Percentiles rank a stretch among this genome's conserved stretches.
Evolutionary conservation across 2,329 filamentous ascomycete genomes (phyloP).

Genomic region (Fusarium aywerte): DNA sequence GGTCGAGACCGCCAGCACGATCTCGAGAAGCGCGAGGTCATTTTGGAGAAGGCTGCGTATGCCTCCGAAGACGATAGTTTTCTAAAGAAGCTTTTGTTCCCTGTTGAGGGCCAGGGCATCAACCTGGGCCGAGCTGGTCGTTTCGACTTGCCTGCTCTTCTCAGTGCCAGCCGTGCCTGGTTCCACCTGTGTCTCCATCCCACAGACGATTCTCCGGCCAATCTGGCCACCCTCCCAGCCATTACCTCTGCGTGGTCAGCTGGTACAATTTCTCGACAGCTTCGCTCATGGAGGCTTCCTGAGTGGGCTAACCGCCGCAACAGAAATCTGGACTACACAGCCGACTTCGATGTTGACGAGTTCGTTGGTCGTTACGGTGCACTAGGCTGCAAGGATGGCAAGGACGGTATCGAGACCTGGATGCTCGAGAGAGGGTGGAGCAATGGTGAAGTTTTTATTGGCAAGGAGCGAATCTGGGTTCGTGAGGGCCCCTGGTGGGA

Average conservation of each 20-base stretch:
- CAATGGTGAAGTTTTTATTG: conserved; percentile 94
- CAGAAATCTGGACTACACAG: conserved; percentile 92
- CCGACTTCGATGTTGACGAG: conserved; percentile 94
- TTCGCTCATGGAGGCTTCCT: conserved; percentile 90
- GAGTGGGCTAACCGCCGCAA: conserved; percentile 97
- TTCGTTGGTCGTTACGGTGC: conserved; percentile 84
- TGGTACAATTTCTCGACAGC: conserved; percentile 88
- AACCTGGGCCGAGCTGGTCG: conserved; percentile 80
- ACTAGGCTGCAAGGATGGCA: conserved; percentile 88
- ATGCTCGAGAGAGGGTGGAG: conserved; percentile 96
- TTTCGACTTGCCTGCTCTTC: conserved; percentile 77
- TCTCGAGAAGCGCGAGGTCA: conserved; percentile 81
- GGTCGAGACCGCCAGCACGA: conserved; percentile 80
- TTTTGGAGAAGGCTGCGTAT: conserved; percentile 87
- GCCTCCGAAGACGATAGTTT: conserved; percentile 86
- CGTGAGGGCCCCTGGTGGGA: conserved; percentile 97
- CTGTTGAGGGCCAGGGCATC: conserved; percentile 80
- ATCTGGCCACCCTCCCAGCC: conserved; percentile 75
- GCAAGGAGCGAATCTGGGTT: conserved; percentile 94
- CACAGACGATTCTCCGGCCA: conserved; percentile 83
- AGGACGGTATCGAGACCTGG: conserved; percentile 94
- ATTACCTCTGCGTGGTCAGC: conserved; percentile 92
- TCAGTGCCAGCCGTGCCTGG: conserved; percentile 91
- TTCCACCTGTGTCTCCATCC: conserved; percentile 93
- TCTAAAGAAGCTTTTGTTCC: conserved; percentile 82